These are phyloP conservation scores for Asclepias syriaca DNA, from an alignment of 257 asterid species.

Conservation along the genomic window DNA sequence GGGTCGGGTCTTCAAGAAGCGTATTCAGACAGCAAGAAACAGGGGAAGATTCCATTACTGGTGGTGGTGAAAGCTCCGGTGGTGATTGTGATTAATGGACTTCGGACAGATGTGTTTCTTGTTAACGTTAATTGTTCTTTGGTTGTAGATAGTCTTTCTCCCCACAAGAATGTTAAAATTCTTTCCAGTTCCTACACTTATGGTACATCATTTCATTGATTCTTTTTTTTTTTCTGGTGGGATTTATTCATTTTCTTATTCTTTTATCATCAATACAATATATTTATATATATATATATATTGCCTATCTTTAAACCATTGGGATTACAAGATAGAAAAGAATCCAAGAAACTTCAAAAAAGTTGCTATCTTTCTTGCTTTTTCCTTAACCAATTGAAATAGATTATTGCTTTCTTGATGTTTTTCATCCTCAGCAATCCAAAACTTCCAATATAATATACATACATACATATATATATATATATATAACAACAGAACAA, in stretches of 20 bases:
- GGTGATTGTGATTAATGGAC: constrained; percentile 9
- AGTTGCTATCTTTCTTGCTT: background rate
- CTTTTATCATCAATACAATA: no score
- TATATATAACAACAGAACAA: no score
- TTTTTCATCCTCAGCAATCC: background rate
- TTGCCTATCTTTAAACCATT: no score
- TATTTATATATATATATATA: no score
- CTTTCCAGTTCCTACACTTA: constrained; percentile 20
- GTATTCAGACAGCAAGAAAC: constrained; percentile 15
- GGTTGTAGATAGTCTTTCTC: constrained; percentile 34
- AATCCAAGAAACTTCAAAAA: background rate
- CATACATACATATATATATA: no score
- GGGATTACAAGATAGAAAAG: background rate
- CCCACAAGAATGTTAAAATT: constrained; percentile 27
- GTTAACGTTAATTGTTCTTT: constrained; percentile 29
- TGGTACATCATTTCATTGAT: constrained; percentile 11
- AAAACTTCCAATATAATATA: background rate
- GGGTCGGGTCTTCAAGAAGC: constrained; percentile 32
- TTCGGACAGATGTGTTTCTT: constrained; percentile 10
- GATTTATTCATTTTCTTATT: background rate
- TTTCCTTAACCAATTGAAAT: background rate
- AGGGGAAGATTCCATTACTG: constrained; percentile 35
- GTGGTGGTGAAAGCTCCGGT: constrained; percentile 40
- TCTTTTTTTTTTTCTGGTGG: background rate
- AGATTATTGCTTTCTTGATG: background rate